A percentile compares a stretch with the other conserved stretches of the same genome.
These are phyloP conservation scores for Heliamphora pulchella DNA, from an alignment of 179 eudicot species.

Conservation along the genomic window DNA sequence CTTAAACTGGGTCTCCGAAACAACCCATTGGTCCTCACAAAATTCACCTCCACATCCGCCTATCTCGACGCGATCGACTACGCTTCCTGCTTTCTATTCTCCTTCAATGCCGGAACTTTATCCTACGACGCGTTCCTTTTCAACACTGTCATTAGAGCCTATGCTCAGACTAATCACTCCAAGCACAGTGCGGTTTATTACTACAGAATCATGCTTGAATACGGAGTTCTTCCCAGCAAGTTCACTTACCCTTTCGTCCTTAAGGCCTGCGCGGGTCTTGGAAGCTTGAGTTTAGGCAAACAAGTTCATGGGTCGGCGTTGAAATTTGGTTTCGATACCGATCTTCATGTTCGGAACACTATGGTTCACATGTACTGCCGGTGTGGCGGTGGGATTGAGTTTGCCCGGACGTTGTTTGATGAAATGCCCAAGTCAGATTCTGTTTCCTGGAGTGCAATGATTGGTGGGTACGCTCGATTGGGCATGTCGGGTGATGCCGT, in stretches of 20 bases:
- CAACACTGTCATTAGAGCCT: slow-evolving; percentile 47
- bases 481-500: slow-evolving; percentile 39
- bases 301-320: slow-evolving; percentile 46
- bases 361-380: slow-evolving; percentile 55
- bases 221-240: slow-evolving; percentile 39
- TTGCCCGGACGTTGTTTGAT: slow-evolving; percentile 48
- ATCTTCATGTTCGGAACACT: slow-evolving; percentile 43
- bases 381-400: slow-evolving; percentile 29
- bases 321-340: slow-evolving; percentile 41
- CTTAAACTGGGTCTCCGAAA: slow-evolving; percentile 45
- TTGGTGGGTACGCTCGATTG: slow-evolving; percentile 43
- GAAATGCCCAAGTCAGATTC: slow-evolving; percentile 41
- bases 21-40: slow-evolving; percentile 52
- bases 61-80: slow-evolving; percentile 30
- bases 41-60: slow-evolving; percentile 44
- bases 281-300: slow-evolving; percentile 31
- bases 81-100: slow-evolving; percentile 38
- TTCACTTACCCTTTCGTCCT: slow-evolving; percentile 57
- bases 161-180: slow-evolving; percentile 25
- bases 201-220: slow-evolving; percentile 31
- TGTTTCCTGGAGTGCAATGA: slow-evolving; percentile 49
- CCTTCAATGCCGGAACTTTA: slow-evolving; percentile 22
- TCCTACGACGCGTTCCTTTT: slow-evolving; percentile 48
- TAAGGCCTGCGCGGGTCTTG: slow-evolving; percentile 51
- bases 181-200: slow-evolving; percentile 25